Base-by-base conservation (phyloP, 495 filamentous ascomycete species). In the Pyrenula massariospora region DNA sequence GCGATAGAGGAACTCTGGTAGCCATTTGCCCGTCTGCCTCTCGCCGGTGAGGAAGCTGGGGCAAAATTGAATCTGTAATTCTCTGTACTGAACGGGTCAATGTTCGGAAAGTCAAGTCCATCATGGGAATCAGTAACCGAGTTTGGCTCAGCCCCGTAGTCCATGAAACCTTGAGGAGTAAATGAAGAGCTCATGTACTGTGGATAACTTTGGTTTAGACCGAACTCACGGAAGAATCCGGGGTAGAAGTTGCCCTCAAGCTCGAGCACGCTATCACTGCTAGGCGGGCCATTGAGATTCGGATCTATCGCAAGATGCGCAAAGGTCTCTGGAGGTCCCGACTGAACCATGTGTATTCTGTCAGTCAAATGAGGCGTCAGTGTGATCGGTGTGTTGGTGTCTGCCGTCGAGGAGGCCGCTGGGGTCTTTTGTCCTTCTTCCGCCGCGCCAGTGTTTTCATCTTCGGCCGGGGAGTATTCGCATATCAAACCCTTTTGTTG, bases 71-170 rank as follows among this genome's bases (percentile, higher is more conserved):
- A 64, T 55, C n/a, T 66, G 59, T 49, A 70, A 60, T 76, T 75
- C 15, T 73, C 55, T 23, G 68, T 63, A 60, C 83, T 83, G 67
- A 81, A 84, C 52, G 75, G 68, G 48, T 81, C 75, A 1, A 86
- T 72, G 12, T 82, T 66, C 0, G 73, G 73, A 57, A 84, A 79
- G 57, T 86, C 84, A 2, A 80, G 5, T 5, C 31, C 67, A 20
- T 83, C 81, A 22, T 79, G 83, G 15, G 85, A 68, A 31, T 84
- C 79, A 15, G 84, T 70, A 57, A 78, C 76, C 36, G 73, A 68
- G 51, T 81, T 70, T 3, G 80, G 72, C 52, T 75, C 77, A 47
- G 79, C 76, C 58, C 75, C 71, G 15, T 42, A 42, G 31, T 42
- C 31, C 8, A 77, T 56, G 10, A 73, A 61, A 23, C 67, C 67